phyloP scores from a whole-genome alignment of 2,329 filamentous ascomycete genomes.

The Aspergillus sp. region DNA sequence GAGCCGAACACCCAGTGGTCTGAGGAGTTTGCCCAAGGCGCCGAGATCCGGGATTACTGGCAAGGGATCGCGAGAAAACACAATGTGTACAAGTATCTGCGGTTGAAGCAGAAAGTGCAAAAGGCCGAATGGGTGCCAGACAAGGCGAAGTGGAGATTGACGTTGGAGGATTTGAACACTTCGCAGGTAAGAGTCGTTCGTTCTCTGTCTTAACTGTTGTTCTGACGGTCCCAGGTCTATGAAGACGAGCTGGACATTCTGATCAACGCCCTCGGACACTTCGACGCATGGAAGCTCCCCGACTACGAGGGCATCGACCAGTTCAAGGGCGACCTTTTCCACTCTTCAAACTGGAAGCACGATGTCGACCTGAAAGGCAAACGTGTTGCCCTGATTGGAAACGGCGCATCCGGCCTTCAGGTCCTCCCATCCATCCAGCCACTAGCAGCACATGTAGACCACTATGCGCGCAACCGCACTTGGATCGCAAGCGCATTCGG shows the following conservation, averaged over 20 bases:
- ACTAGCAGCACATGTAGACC: conserved; percentile 45
- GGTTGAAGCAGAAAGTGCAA: conserved; percentile 49
- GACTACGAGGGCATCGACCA: conserved; percentile 51
- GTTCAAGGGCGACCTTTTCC: conserved; percentile 50
- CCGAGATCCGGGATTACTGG: conserved; percentile 62
- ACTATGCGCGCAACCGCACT: conserved; percentile 57
- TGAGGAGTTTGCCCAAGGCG: conserved; percentile 58
- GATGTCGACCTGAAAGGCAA: conserved; percentile 44
- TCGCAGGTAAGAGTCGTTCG: conserved; percentile 10
- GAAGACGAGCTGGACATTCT: conserved; percentile 52
- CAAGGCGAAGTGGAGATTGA: conserved; percentile 49
- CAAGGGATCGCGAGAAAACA: conserved; percentile 55
- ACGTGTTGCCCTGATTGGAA: conserved; percentile 53
- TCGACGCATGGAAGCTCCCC: conserved; percentile 58
- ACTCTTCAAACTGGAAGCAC: conserved; percentile 54
- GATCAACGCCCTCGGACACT: conserved; percentile 55
- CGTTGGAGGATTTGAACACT: conserved; percentile 26
- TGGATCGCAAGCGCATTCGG: conserved; percentile 61
- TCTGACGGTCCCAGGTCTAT: conserved; percentile 30
- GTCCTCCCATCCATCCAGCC: conserved; percentile 35
- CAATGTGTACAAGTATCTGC: conserved; percentile 53
- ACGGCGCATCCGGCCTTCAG: conserved; percentile 55
- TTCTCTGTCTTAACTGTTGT: rapidly evolving
- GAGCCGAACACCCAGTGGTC: conserved; percentile 61
- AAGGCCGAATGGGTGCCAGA: conserved; percentile 49